These are phyloP conservation scores for Aethionema arabicum DNA, from an alignment of 345 rosid genomes.

Conservation along the genomic window DNA sequence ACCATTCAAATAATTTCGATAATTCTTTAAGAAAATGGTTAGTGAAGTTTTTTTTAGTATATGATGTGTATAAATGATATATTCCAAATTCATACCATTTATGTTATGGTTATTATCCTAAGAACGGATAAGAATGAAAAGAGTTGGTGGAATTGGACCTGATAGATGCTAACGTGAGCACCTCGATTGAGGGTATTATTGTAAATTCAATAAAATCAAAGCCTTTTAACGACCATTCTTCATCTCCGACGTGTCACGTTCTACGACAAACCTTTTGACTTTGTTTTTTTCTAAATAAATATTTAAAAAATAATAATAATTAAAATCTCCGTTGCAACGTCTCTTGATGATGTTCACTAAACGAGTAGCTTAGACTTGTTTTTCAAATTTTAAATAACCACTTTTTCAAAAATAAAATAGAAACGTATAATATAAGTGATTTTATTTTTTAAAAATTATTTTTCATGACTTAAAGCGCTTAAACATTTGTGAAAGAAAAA, in stretches of 20 bases:
- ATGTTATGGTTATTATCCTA: too few species aligned
- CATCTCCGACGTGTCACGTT: constrained; percentile 37
- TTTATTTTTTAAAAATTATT: too few species aligned
- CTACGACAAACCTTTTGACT: constrained; percentile 28
- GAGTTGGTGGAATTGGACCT: constrained; percentile 21
- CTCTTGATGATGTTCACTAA: constrained; percentile 33
- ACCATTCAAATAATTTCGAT: too few species aligned
- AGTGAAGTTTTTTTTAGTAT: too few species aligned
- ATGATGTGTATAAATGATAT: too few species aligned
- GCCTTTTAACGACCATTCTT: constrained; percentile 23
- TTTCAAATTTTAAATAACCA: constrained; percentile 3
- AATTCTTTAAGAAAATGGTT: too few species aligned
- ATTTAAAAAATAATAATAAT: neutral
- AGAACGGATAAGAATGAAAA: constrained; percentile 18
- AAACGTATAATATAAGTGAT: neutral
- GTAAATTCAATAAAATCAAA: neutral
- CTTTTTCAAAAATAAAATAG: constrained; percentile 1
- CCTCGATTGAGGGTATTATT: constrained; percentile 26
- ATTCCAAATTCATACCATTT: too few species aligned
- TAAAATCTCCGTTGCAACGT: constrained; percentile 2
- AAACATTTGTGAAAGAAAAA: too few species aligned
- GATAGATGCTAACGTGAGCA: constrained; percentile 33
- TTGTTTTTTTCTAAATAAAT: constrained; percentile 20
- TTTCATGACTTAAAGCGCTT: too few species aligned
- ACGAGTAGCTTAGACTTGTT: constrained; percentile 4